Conservation (phyloP, 176 grass and related monocot genomes). For the Rhynchospora pubera region DNA sequence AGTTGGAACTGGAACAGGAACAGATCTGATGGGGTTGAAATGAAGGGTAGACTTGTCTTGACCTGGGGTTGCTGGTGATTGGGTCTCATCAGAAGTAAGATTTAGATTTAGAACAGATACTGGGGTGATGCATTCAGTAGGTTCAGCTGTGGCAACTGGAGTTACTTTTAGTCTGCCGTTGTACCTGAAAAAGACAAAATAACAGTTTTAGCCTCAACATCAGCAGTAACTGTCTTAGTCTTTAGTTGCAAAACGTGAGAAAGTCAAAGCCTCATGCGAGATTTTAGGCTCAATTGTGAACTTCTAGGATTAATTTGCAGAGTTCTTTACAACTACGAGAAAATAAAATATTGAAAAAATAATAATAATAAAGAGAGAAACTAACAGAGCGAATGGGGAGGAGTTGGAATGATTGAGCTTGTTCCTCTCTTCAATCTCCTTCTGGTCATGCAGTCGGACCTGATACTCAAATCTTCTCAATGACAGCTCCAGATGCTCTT, state of each 20-base stretch:
- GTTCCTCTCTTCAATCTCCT: constrained; percentile 42
- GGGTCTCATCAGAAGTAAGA: constrained; percentile 21
- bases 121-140: constrained; percentile 34
- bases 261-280: not conserved
- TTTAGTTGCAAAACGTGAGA: not conserved
- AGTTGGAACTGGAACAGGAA: constrained; percentile 54
- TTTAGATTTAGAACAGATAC: constrained; percentile 21
- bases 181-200: constrained; percentile 46
- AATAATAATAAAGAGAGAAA: not conserved
- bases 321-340: not conserved
- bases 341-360: not conserved
- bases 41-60: constrained; percentile 37
- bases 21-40: constrained; percentile 50
- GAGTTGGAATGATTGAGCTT: constrained; percentile 81
- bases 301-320: not conserved
- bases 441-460: not conserved
- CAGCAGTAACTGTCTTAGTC: not conserved
- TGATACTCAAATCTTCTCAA: constrained; percentile 70
- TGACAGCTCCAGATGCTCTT: constrained; percentile 63
- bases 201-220: constrained; percentile 6
- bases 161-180: constrained; percentile 34
- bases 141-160: constrained; percentile 19
- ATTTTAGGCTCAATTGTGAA: not conserved
- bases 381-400: constrained; percentile 90
- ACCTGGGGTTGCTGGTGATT: constrained; percentile 14